Percentiles rank a stretch among this genome's conserved stretches.
Evolutionary conservation across 352 stramenopile species (phyloP).

Genomic region (Phytophthora chlamydospora): DNA sequence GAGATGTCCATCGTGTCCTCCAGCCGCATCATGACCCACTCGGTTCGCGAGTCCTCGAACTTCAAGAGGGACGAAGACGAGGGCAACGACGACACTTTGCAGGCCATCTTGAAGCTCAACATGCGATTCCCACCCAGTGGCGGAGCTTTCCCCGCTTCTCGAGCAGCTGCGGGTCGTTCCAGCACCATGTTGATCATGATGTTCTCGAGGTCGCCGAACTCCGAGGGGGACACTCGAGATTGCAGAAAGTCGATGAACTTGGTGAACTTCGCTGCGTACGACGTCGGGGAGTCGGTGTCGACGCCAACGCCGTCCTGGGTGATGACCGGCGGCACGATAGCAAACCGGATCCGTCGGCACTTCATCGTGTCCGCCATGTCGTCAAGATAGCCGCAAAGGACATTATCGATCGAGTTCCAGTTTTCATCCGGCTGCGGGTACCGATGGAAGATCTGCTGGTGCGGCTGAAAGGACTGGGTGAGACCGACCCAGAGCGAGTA

Average conservation of each 20-base stretch:
- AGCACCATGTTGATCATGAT: slow-evolving; percentile 53
- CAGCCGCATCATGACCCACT: slow-evolving; percentile 77
- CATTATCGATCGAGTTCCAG: slow-evolving; percentile 79
- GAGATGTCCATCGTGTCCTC: slow-evolving; percentile 66
- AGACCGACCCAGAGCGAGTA: slow-evolving; percentile 77
- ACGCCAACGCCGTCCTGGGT: slow-evolving; percentile 4
- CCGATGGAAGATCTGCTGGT: slow-evolving; percentile 76
- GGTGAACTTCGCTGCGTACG: slow-evolving; percentile 56
- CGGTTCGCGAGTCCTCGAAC: slow-evolving; percentile 56
- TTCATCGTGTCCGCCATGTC: slow-evolving; percentile 78
- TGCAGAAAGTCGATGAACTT: slow-evolving; percentile 76
- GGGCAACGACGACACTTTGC: slow-evolving; percentile 29
- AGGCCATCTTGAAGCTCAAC: slow-evolving; percentile 59
- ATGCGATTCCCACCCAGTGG: slow-evolving; percentile 30
- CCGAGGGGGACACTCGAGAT: slow-evolving; percentile 52
- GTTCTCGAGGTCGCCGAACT: slow-evolving; percentile 56
- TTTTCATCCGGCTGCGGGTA: slow-evolving; percentile 77
- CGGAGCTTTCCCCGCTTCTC: slow-evolving; percentile 6
- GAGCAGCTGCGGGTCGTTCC: slow-evolving; percentile 18
- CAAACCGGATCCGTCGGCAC: slow-evolving; percentile 74
- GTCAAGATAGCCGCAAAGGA: slow-evolving; percentile 79
- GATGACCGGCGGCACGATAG: slow-evolving; percentile 52
- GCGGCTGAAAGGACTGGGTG: slow-evolving; percentile 71
- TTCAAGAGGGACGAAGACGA: slow-evolving; percentile 26
- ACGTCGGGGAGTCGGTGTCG: slow-evolving; percentile 18